Evolutionary conservation across 148 eudicot genomes (phyloP).

Genomic region (Camellia sinensis): DNA sequence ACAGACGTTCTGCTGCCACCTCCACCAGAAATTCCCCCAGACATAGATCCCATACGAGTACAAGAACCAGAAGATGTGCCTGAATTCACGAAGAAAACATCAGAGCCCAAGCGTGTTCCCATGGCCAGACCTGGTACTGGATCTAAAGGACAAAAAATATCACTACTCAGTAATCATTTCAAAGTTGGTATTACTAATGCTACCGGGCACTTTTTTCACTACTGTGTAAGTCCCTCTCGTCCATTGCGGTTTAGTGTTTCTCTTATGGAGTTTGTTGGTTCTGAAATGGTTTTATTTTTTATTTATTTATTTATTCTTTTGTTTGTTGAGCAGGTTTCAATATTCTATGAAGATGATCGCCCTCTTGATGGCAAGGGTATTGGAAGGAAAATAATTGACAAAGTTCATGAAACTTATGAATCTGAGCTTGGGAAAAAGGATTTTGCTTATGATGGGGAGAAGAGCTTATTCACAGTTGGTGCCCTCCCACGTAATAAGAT

Average conservation of each 20-base stretch:
- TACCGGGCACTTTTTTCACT: conserved; percentile 21
- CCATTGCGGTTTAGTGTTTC: no score
- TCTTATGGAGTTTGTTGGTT: background rate
- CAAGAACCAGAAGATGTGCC: background rate
- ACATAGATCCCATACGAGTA: conserved; percentile 12
- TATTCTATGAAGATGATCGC: conserved; percentile 32
- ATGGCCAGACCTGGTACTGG: conserved; percentile 20
- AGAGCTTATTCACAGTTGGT: conserved; percentile 33
- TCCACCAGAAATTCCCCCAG: conserved; percentile 18
- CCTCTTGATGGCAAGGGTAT: conserved; percentile 25
- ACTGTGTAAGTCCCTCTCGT: conserved; percentile 13
- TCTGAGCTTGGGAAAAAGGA: conserved; percentile 24
- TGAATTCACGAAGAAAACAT: background rate
- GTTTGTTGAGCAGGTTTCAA: conserved; percentile 18
- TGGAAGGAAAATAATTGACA: conserved; percentile 27
- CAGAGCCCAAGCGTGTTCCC: conserved; percentile 17
- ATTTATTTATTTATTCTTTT: background rate
- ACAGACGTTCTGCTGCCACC: conserved; percentile 10
- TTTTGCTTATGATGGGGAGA: conserved; percentile 36
- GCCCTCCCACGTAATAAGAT: conserved; percentile 27
- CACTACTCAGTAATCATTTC: conserved; percentile 23
- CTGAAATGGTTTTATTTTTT: background rate
- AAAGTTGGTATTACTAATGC: conserved; percentile 19
- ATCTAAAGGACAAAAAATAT: conserved; percentile 19
- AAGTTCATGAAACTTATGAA: conserved; percentile 24